Evolutionary conservation across 495 filamentous ascomycete genomes (phyloP).

Genomic region (Xylaria acuta): DNA sequence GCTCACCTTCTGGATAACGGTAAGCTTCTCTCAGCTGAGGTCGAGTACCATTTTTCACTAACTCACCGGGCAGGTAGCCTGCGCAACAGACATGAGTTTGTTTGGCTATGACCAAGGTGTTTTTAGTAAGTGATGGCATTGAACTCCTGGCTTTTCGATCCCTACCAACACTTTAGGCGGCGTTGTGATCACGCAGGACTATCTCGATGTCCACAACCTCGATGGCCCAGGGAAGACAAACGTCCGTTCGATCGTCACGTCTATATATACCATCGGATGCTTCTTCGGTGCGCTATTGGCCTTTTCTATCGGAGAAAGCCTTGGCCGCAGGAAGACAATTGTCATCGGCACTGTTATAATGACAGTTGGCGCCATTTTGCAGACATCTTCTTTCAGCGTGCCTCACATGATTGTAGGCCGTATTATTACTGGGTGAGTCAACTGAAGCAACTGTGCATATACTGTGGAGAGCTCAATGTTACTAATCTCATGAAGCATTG

Average conservation of each 20-base stretch:
- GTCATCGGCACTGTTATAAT: slow-evolving; percentile 63
- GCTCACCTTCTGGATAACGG: slow-evolving; percentile 66
- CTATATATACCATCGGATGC: slow-evolving; percentile 70
- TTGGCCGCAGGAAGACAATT: slow-evolving; percentile 65
- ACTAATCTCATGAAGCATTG: slow-evolving; percentile 52
- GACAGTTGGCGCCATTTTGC: slow-evolving; percentile 66
- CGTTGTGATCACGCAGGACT: slow-evolving; percentile 62
- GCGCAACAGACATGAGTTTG: slow-evolving; percentile 63
- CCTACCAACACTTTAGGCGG: slow-evolving; percentile 47
- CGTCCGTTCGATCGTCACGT: slow-evolving; percentile 64
- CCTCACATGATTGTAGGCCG: slow-evolving; percentile 70
- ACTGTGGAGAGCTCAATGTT: background rate
- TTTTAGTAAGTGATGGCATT: slow-evolving; percentile 30
- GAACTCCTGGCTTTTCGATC: background rate
- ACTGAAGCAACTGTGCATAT: background rate
- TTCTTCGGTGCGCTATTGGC: slow-evolving; percentile 67
- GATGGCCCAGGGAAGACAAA: slow-evolving; percentile 55
- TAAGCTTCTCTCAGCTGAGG: slow-evolving; percentile 31
- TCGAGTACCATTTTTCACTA: slow-evolving; percentile 18
- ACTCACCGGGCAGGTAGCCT: slow-evolving; percentile 49
- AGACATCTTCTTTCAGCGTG: slow-evolving; percentile 64
- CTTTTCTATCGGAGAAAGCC: slow-evolving; percentile 63
- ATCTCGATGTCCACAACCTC: slow-evolving; percentile 59
- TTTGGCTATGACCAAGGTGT: slow-evolving; percentile 65
- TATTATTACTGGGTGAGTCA: slow-evolving; percentile 54